Conservation (phyloP, 2,329 filamentous ascomycete genomes). For the Xylariaceae sp. region DNA sequence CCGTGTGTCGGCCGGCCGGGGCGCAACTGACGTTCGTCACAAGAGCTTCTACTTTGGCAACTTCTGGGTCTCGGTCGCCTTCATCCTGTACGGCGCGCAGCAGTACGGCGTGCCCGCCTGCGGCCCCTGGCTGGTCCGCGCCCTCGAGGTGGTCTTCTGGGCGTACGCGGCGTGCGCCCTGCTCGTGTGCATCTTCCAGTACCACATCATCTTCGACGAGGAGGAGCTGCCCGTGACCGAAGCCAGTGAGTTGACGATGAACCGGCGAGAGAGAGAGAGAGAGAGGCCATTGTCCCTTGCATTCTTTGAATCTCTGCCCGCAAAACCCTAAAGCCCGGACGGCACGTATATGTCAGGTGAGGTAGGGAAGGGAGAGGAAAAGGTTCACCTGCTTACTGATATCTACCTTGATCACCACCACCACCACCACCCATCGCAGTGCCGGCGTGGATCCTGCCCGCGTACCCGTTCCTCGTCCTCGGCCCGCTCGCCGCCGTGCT, state of each 20-base stretch:
- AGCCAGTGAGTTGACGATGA: too few relatives aligned
- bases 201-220: slow-evolving; percentile 27
- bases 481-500: slow-evolving; percentile 29
- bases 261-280: too few relatives aligned
- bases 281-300: too few relatives aligned
- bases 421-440: too few relatives aligned
- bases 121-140: slow-evolving; percentile 31
- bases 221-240: not conserved
- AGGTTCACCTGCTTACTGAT: too few relatives aligned
- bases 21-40: too few relatives aligned
- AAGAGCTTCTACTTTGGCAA: slow-evolving; percentile 37
- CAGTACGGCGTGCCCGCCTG: slow-evolving; percentile 29
- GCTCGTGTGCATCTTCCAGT: slow-evolving; percentile 30
- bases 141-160: slow-evolving; percentile 34
- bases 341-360: too few relatives aligned
- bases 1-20: too few relatives aligned
- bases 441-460: slow-evolving; percentile 28
- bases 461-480: slow-evolving; percentile 28
- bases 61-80: slow-evolving; percentile 31
- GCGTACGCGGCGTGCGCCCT: slow-evolving; percentile 33
- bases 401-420: too few relatives aligned
- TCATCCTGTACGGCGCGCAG: slow-evolving; percentile 33
- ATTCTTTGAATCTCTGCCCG: too few relatives aligned
- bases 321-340: too few relatives aligned
- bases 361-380: too few relatives aligned